phyloP scores from a whole-genome alignment of 306 rosid species.

The Biancaea sappan region DNA sequence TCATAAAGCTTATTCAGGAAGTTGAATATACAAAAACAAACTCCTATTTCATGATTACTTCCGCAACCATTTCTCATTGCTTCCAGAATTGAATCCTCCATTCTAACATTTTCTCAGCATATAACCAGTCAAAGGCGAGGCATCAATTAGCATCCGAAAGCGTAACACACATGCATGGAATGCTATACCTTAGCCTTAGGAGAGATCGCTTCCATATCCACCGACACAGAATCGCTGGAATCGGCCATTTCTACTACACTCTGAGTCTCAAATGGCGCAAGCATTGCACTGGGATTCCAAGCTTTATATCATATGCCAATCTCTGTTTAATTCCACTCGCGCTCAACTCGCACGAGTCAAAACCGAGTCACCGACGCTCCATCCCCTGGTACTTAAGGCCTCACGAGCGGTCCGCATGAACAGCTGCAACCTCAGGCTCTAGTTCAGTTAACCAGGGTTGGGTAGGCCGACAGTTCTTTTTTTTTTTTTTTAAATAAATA shows the following conservation, averaged over 20 bases:
- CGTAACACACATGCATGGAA: not conserved
- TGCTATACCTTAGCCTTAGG: slow-evolving; percentile 73
- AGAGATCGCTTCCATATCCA: slow-evolving; percentile 81
- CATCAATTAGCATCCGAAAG: not conserved
- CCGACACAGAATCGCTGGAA: slow-evolving; percentile 84
- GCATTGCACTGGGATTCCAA: slow-evolving; percentile 35
- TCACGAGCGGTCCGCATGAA: slow-evolving; percentile 66
- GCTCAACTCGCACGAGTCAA: slow-evolving; percentile 58
- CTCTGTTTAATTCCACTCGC: slow-evolving; percentile 33
- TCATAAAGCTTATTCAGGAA: slow-evolving; percentile 2
- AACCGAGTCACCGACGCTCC: slow-evolving; percentile 95
- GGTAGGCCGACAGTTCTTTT: slow-evolving; percentile 61
- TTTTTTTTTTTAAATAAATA: not conserved
- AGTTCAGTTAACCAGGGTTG: slow-evolving; percentile 72
- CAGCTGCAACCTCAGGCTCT: slow-evolving; percentile 40
- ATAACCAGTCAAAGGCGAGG: slow-evolving; percentile 12
- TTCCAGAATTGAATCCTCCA: not conserved
- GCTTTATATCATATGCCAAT: slow-evolving; percentile 47
- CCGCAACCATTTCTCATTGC: not conserved
- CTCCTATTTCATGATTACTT: not conserved
- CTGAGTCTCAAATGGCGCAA: slow-evolving; percentile 30
- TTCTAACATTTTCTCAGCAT: slow-evolving; percentile 35
- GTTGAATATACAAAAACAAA: not conserved
- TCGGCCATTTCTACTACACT: slow-evolving; percentile 52
- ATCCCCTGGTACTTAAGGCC: slow-evolving; percentile 33